phyloP scores from a whole-genome alignment of 768 basidiomycete species.

The Grammothele lineata region DNA sequence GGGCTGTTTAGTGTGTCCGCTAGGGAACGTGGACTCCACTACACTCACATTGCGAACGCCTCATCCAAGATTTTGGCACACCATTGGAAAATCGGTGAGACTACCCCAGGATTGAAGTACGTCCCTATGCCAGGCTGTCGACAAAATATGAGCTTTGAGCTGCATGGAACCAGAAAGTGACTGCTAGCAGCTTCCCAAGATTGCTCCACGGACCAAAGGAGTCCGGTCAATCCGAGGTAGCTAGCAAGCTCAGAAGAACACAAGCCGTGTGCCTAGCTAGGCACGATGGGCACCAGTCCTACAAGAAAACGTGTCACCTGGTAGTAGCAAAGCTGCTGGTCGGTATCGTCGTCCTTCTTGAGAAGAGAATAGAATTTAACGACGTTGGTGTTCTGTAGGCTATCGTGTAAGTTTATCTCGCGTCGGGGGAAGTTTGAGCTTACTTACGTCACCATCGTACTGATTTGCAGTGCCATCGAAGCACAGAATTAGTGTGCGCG shows the following conservation, averaged over 20 bases:
- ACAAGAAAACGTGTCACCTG: conserved; percentile 41
- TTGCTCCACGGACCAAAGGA: no score
- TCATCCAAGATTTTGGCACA: conserved; percentile 58
- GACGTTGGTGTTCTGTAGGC: conserved; percentile 57
- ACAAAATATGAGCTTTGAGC: no score
- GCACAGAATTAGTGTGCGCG: conserved; percentile 55
- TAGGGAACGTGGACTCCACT: neutral
- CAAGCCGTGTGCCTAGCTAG: no score
- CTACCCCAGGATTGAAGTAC: conserved; percentile 60
- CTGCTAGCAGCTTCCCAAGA: no score
- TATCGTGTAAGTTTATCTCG: conserved; percentile 27
- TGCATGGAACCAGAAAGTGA: no score
- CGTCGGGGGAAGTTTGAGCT: no score
- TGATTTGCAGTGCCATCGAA: conserved; percentile 66
- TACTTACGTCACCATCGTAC: no score
- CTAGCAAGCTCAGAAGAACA: no score
- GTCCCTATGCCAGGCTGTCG: conserved; percentile 43
- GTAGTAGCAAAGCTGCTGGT: conserved; percentile 57
- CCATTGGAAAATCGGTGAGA: conserved; percentile 57
- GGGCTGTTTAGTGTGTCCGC: neutral
- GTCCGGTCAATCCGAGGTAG: no score
- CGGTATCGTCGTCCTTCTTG: conserved; percentile 49
- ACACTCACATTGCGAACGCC: conserved; percentile 65
- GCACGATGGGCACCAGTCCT: neutral
- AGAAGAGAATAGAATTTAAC: conserved; percentile 68